phyloP scores from a whole-genome alignment of 352 stramenopile genomes.

The Pythium insidiosum region DNA sequence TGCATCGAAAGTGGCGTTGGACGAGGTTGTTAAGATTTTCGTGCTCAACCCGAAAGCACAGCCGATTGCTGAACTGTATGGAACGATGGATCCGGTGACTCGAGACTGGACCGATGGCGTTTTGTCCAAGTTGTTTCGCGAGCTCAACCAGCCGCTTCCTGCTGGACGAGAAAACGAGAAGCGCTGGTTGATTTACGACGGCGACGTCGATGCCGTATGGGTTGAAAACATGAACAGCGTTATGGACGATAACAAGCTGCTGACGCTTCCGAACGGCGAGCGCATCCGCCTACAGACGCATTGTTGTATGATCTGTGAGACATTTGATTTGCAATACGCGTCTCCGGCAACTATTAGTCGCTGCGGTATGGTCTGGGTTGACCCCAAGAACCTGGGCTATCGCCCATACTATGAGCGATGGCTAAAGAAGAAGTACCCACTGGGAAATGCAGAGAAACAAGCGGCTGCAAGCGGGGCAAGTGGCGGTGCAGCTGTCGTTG shows the following conservation, averaged over 20 bases:
- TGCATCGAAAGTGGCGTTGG: constrained; percentile 77
- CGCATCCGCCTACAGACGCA: constrained; percentile 91
- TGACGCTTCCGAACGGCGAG: constrained; percentile 94
- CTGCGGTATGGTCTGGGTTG: constrained; percentile 96
- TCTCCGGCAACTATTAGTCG: constrained; percentile 92
- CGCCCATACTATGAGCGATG: constrained; percentile 92
- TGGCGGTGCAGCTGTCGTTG: constrained; percentile 1
- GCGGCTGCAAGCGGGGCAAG: constrained; percentile 1
- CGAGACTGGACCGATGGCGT: constrained; percentile 95
- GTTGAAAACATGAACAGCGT: constrained; percentile 98
- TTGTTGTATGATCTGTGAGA: constrained; percentile 93
- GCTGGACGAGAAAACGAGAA: constrained; percentile 89
- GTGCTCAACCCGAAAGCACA: constrained; percentile 94
- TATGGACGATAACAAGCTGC: constrained; percentile 96
- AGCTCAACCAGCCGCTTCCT: constrained; percentile 91
- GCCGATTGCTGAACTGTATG: constrained; percentile 91
- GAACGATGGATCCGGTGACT: constrained; percentile 92
- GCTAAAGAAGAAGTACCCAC: constrained; percentile 85
- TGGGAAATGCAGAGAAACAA: constrained; percentile 12
- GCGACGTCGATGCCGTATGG: constrained; percentile 95
- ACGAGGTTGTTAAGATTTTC: constrained; percentile 89
- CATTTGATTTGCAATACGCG: constrained; percentile 94
- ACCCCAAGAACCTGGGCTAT: constrained; percentile 95
- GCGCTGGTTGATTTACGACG: constrained; percentile 94
- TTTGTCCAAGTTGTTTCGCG: constrained; percentile 91